These are phyloP conservation scores for Chaetomium sp. DNA, from an alignment of 2,329 filamentous ascomycete species.

Conservation along the genomic window DNA sequence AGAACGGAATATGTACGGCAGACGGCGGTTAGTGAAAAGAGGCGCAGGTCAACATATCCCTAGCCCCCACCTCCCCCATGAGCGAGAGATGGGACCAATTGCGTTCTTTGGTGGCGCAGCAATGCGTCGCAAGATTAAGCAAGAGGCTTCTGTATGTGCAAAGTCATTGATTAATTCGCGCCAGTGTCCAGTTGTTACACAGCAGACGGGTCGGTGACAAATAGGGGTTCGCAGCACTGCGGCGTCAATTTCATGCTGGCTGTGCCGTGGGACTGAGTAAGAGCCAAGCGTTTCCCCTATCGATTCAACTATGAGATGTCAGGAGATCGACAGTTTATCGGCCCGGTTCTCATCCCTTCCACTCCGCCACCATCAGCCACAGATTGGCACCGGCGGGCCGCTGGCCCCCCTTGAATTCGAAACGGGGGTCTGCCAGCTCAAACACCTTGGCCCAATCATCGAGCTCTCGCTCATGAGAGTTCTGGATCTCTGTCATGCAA, in stretches of 20 bases:
- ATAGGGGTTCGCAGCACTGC: background rate
- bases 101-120: background rate
- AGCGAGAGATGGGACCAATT: background rate
- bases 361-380: constrained; percentile 6
- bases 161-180: background rate
- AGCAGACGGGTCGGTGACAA: background rate
- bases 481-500: background rate
- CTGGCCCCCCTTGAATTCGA: background rate
- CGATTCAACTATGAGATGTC: background rate
- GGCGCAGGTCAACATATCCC: background rate
- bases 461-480: background rate
- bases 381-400: background rate
- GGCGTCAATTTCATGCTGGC: background rate
- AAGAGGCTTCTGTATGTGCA: background rate
- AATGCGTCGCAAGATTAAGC: background rate
- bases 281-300: background rate
- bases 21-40: background rate
- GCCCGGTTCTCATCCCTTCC: constrained; percentile 1
- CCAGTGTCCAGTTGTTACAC: background rate
- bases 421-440: constrained; percentile 1
- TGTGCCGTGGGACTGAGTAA: background rate
- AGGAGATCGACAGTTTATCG: background rate
- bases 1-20: background rate
- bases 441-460: constrained; percentile 5
- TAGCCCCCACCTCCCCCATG: background rate